These are phyloP conservation scores for Pinus albicaulis DNA, from an alignment of 75 land plant genomes.

Conservation along the genomic window DNA sequence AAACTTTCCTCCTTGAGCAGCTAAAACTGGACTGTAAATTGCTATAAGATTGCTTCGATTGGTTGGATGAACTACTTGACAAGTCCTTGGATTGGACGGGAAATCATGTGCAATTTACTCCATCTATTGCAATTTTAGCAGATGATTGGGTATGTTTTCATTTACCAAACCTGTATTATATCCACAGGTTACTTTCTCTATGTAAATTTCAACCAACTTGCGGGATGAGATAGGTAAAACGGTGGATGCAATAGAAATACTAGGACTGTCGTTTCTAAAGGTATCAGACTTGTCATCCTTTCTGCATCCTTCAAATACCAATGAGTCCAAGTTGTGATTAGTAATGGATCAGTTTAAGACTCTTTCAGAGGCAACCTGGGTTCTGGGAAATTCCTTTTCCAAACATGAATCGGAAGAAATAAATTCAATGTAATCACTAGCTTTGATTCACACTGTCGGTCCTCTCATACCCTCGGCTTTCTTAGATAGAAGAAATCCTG, in stretches of 20 bases:
- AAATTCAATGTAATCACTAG: conserved; percentile 10
- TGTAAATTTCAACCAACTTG: background rate
- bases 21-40: too few relatives aligned
- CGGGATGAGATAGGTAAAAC: background rate
- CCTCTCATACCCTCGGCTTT: conserved; percentile 17
- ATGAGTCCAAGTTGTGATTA: background rate
- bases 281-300: conserved; percentile 26
- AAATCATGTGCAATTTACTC: conserved; percentile 40
- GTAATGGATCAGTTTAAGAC: background rate
- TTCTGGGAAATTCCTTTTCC: conserved; percentile 22
- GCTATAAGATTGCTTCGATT: too few relatives aligned
- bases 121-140: conserved; percentile 20
- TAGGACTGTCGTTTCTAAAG: conserved; percentile 17
- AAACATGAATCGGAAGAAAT: conserved; percentile 24
- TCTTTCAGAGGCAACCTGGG: conserved; percentile 13
- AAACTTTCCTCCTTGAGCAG: too few relatives aligned
- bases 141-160: background rate
- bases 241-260: conserved; percentile 4
- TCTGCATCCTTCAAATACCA: conserved; percentile 12
- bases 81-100: too few relatives aligned
- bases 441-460: conserved; percentile 24
- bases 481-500: background rate
- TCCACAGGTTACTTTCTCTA: too few relatives aligned
- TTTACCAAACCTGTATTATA: too few relatives aligned
- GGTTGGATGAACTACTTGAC: too few relatives aligned